These are phyloP conservation scores for Drechslera avenae DNA, from an alignment of 2,329 filamentous ascomycete genomes.

Conservation along the genomic window DNA sequence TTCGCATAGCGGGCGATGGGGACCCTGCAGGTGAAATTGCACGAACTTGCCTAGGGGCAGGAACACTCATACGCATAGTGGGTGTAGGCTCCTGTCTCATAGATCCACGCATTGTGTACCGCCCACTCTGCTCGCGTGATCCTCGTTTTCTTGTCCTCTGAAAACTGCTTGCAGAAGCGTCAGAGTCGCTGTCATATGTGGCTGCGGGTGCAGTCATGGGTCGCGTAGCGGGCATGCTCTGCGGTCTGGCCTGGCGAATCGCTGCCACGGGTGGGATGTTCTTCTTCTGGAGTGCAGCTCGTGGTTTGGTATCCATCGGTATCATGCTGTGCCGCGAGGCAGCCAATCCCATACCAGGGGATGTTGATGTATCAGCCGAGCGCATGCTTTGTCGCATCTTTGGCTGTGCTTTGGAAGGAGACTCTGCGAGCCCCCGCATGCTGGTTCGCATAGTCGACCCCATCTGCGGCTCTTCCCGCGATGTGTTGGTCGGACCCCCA, in stretches of 20 bases:
- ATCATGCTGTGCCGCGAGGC: slow-evolving; percentile 44
- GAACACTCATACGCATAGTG: slow-evolving; percentile 36
- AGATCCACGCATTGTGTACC: slow-evolving; percentile 70
- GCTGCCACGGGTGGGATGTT: slow-evolving; percentile 40
- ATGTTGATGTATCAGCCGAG: slow-evolving; percentile 33
- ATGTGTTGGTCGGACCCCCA: slow-evolving; percentile 9
- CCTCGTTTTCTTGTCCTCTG: slow-evolving; percentile 60
- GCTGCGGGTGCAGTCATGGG: slow-evolving; percentile 27
- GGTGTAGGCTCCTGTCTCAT: slow-evolving; percentile 62
- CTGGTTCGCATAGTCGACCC: slow-evolving; percentile 42
- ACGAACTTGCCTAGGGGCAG: slow-evolving; percentile 46
- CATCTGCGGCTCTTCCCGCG: slow-evolving; percentile 20
- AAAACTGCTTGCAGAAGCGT: slow-evolving; percentile 73
- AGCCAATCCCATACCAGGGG: slow-evolving; percentile 37
- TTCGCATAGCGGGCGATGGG: slow-evolving; percentile 35
- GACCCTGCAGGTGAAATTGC: slow-evolving; percentile 49
- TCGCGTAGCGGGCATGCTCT: slow-evolving; percentile 30
- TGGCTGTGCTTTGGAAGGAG: slow-evolving; percentile 16
- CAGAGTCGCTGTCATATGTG: slow-evolving; percentile 50
- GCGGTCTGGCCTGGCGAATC: slow-evolving; percentile 30
- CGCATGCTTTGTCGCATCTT: slow-evolving; percentile 58
- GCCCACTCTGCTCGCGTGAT: slow-evolving; percentile 47
- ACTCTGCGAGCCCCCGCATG: slow-evolving; percentile 41
- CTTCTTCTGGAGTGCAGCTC: slow-evolving; percentile 48
- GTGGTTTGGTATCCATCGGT: slow-evolving; percentile 30